Evolutionary conservation across 768 basidiomycete species (phyloP).

Genomic region (Gloeopeniophorella convolvens): DNA sequence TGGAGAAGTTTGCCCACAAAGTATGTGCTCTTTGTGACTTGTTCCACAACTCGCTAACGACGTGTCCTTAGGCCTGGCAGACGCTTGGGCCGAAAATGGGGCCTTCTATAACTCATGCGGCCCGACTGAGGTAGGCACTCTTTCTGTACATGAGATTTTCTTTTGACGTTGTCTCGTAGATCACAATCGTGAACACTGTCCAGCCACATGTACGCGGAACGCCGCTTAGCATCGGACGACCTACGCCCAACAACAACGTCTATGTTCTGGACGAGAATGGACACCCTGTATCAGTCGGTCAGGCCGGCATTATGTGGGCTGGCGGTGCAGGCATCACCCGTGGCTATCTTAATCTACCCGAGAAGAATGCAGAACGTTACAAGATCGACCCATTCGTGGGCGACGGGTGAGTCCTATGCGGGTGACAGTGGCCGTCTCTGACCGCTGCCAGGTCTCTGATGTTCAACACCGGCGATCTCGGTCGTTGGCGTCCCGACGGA

Average conservation of each 20-base stretch:
- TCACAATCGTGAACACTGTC: constrained; percentile 54
- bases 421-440: too few species aligned
- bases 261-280: constrained; percentile 32
- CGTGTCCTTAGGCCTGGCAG: constrained; percentile 29
- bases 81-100: constrained; percentile 39
- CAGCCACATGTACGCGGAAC: constrained; percentile 38
- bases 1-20: constrained; percentile 51
- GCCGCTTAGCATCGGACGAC: constrained; percentile 43
- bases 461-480: constrained; percentile 62
- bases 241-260: constrained; percentile 48
- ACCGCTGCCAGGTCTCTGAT: constrained; percentile 37
- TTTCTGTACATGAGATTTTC: background rate
- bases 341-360: constrained; percentile 50
- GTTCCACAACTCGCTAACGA: background rate
- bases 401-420: constrained; percentile 36
- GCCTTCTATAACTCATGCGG: constrained; percentile 51
- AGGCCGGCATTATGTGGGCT: constrained; percentile 51
- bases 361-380: constrained; percentile 48
- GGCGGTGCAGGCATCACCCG: constrained; percentile 51
- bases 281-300: constrained; percentile 29
- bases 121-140: constrained; percentile 42
- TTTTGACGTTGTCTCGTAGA: constrained; percentile 25
- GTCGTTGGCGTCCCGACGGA: constrained; percentile 47
- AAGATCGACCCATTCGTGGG: constrained; percentile 42
- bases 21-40: constrained; percentile 25